Percentiles rank a stretch among this genome's conserved stretches.
phyloP scores from a whole-genome alignment of 805 yeast species.

The Yamadazyma endophytica region DNA sequence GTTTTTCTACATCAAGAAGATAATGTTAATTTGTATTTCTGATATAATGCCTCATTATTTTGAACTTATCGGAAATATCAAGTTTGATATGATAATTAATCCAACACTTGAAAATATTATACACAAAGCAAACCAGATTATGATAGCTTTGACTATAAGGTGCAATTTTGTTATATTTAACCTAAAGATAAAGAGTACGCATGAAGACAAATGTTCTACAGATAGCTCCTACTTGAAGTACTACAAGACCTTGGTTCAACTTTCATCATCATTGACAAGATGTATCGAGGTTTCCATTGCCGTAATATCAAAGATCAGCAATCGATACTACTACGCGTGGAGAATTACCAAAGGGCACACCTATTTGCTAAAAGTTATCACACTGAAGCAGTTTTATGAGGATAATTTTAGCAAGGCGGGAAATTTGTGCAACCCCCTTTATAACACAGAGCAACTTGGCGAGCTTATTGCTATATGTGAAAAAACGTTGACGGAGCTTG shows the following conservation, averaged over 20 bases:
- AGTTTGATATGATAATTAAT: constrained; percentile 35
- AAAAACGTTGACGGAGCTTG: constrained; percentile 17
- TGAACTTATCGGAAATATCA: constrained; percentile 27
- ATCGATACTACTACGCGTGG: constrained; percentile 38
- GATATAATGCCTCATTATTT: constrained; percentile 35
- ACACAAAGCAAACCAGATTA: constrained; percentile 28
- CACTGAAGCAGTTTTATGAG: constrained; percentile 26
- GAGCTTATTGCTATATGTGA: constrained; percentile 26
- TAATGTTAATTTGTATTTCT: constrained; percentile 21
- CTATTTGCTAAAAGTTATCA: constrained; percentile 24
- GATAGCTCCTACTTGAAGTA: constrained; percentile 15
- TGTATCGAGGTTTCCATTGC: constrained; percentile 28
- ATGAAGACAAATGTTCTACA: constrained; percentile 13
- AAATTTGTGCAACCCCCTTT: constrained; percentile 11
- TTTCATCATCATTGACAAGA: constrained; percentile 21
- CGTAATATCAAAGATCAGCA: constrained; percentile 32
- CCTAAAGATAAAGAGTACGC: constrained; percentile 17
- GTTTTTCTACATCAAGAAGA: constrained; percentile 33
- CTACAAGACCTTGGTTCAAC: constrained; percentile 15
- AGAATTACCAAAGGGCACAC: constrained; percentile 34
- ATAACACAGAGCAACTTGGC: constrained; percentile 17
- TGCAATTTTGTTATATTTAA: constrained; percentile 25
- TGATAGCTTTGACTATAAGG: constrained; percentile 26
- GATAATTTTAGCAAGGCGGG: constrained; percentile 14
- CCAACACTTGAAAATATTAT: constrained; percentile 29